Percentiles rank a stretch among this genome's conserved stretches.
These are phyloP conservation scores for Medicago arabica DNA, from an alignment of 306 rosid species.

Conservation along the genomic window DNA sequence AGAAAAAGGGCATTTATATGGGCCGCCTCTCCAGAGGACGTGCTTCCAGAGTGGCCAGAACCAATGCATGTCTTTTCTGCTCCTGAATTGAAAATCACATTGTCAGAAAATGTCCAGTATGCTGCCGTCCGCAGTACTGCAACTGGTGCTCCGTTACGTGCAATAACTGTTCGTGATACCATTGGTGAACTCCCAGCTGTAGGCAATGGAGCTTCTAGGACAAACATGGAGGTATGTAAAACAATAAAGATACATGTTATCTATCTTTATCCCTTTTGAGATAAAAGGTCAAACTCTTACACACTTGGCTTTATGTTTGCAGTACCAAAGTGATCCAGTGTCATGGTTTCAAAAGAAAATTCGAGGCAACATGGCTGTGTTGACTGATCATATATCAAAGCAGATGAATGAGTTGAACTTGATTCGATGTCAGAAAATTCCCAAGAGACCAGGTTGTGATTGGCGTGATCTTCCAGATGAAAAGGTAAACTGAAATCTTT, in stretches of 20 bases:
- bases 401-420: constrained; percentile 95
- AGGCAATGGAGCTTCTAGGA: constrained; percentile 83
- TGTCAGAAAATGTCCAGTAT: constrained; percentile 66
- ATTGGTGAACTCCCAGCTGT: constrained; percentile 96
- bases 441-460: constrained; percentile 93
- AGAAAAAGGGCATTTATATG: constrained; percentile 96
- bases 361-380: constrained; percentile 71
- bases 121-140: constrained; percentile 93
- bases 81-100: constrained; percentile 75
- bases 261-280: neutral
- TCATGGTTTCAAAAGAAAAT: constrained; percentile 95
- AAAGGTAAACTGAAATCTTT: constrained; percentile 59
- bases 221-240: constrained; percentile 67
- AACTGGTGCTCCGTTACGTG: constrained; percentile 87
- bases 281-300: neutral
- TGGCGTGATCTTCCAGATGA: constrained; percentile 96
- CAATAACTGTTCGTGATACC: constrained; percentile 93
- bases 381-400: constrained; percentile 89
- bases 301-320: constrained; percentile 37
- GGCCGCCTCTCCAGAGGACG: constrained; percentile 97
- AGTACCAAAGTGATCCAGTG: constrained; percentile 76
- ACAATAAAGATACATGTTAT: constrained; percentile 11
- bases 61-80: constrained; percentile 93
- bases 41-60: constrained; percentile 98
- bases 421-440: constrained; percentile 85